Evolutionary conservation across 2,329 filamentous ascomycete species (phyloP).

Genomic region (Triangularia verruculosa): DNA sequence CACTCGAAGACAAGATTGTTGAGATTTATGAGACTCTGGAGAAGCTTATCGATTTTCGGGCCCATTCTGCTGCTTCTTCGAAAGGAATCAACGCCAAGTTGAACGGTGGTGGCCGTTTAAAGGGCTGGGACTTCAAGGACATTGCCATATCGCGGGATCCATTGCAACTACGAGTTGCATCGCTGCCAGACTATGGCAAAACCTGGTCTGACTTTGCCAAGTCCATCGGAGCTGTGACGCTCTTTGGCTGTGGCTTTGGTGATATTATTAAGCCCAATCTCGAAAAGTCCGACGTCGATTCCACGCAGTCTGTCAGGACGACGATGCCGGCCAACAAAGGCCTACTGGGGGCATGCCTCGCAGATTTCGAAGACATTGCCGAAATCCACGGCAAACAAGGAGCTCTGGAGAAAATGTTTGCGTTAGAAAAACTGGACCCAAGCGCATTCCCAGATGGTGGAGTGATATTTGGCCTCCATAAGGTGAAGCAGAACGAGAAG

Average conservation of each 20-base stretch:
- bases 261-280: background rate
- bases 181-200: background rate
- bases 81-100: background rate
- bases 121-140: background rate
- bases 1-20: background rate
- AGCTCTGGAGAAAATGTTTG: background rate
- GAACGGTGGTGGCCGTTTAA: background rate
- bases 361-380: background rate
- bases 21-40: background rate
- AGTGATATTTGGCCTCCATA: background rate
- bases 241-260: background rate
- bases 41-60: background rate
- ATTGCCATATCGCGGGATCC: background rate
- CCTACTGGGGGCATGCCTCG: background rate
- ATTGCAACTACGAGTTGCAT: background rate
- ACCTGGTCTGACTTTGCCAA: background rate
- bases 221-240: background rate
- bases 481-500: background rate
- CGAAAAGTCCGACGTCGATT: background rate
- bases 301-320: background rate
- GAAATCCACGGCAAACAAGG: background rate
- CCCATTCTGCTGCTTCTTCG: background rate
- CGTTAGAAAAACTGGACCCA: background rate
- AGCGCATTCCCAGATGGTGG: background rate
- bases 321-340: background rate